These are phyloP conservation scores for Coelastrella sp. DNA, from an alignment of 139 green algal genomes.

Conservation along the genomic window DNA sequence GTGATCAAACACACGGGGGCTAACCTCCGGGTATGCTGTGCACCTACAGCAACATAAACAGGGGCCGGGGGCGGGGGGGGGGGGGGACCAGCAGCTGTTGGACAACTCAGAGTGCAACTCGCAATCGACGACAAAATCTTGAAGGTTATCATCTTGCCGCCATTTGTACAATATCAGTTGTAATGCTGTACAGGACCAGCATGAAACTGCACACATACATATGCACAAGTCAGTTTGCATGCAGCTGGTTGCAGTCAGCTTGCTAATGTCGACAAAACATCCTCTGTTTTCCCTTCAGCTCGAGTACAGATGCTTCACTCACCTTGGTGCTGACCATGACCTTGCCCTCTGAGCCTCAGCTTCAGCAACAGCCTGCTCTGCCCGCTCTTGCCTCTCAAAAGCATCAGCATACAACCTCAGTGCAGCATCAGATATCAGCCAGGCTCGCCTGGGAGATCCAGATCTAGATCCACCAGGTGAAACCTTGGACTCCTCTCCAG, in stretches of 20 bases:
- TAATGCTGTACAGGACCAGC: no score
- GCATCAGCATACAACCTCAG: constrained; percentile 29
- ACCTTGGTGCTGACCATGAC: constrained; percentile 8
- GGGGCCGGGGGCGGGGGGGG: no score
- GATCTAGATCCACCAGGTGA: background rate
- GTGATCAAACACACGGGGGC: constrained; percentile 12
- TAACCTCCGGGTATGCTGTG: background rate
- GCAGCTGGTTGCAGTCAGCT: no score
- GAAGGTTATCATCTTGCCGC: no score
- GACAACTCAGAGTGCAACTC: no score
- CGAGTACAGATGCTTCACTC: background rate
- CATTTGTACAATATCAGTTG: no score
- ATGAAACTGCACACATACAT: no score
- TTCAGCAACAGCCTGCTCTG: background rate
- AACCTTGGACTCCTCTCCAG: background rate
- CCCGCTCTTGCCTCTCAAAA: constrained; percentile 3
- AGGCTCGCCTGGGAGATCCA: background rate
- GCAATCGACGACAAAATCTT: no score
- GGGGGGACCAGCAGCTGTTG: no score
- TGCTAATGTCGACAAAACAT: no score
- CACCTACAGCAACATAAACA: background rate
- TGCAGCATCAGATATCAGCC: background rate
- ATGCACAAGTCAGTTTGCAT: no score
- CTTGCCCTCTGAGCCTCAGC: constrained; percentile 10
- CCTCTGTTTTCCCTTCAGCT: background rate